Evolutionary conservation across 1,284 basidiomycete species (phyloP), one percentile per base, ranked within the genome.

Genomic region (Tranzscheliella williamsii): DNA sequence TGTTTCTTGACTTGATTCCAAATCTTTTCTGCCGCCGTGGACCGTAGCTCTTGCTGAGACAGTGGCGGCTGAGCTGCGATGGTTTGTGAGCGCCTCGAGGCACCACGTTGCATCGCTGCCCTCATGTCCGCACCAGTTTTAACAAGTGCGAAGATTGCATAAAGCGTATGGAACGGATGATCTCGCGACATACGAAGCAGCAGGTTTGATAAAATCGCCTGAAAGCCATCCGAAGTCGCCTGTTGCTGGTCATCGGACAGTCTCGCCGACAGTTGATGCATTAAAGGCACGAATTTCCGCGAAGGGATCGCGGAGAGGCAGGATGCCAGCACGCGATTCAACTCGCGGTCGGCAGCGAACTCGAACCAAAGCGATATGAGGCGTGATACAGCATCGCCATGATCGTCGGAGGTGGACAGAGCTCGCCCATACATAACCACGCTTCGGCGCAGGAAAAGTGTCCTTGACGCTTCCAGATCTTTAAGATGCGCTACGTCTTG

Each of bases 81-180:
- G 9, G 30, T 27, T 1, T 37, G n/a, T 3, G 27, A 35, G 20
- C n/a, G 53, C 42, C 45, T 41, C 54, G 31, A 46, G 37, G 6
- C 43, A 33, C 30, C 38, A 2, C 48, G 39, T 32, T 42, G 38
- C 22, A 40, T 34, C 16, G 56, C 32, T 4, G 42, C 42, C 21
- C 55, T 51, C 23, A 42, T 34, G 39, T 69, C 69, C 5, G 44
- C 47, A 3, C 63, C 62, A 7, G 60, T 56, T 46, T 64, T 64
- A 51, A 65, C 41, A 34, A 76, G 43, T 1, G 89, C 89, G 73
- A 87, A 90, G 12, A 98, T 84, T 64, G 94, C 90, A 78, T 93
- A 95, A 5, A 96, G 79, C 61, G 86, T 87, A 73, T 98, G 95
- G 79, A 91, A 97, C 0, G 94, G 93, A 75, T 98, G 95, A 43